Base-by-base conservation (phyloP, 164 flowering plant genomes). In the Piper longum region DNA sequence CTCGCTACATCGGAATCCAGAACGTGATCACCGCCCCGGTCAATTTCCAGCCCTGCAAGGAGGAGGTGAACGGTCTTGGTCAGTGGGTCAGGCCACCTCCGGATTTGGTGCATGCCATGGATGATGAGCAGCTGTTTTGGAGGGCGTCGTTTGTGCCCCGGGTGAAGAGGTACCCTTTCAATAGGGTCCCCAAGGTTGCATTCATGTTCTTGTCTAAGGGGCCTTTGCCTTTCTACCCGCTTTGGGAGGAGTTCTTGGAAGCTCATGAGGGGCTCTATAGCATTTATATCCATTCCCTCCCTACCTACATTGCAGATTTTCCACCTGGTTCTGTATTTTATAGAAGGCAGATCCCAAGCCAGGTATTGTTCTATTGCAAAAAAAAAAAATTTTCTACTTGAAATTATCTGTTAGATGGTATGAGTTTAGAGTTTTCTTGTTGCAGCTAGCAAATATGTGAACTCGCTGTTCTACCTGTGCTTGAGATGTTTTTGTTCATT, bases 151-250 rank as follows among this genome's bases (percentile, higher is more conserved):
- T 88, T 43, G 81, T 66, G 48, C 86, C 98, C 51, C 75, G 59
- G 40, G 73, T 78, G 16, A 81, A 77, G 63, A 64, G 69, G n/a
- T 88, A 85, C 64, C 96, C 98, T 0, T 88, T 82, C 64, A 65
- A 59, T 63, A 83, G 98, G 67, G 78, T 74, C 54, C 88, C 89
- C 4, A 92, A 87, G 79, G 78, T 92, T 73, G 96, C 98, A 3
- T 89, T 92, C 78, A 86, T 89, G 98, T 89, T 92, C 82, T 82
- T 92, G 83, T 74, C 96, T 1, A 89, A 79, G 66, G 96, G 96
- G 16, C 86, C 93, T 14, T 67, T 92, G 77, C 96, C 98, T 2
- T 63, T 92, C 54, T 78, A 83, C 13, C 93, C 93, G 61, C 82
- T 92, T 14, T 92, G 98, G 98, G 93, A 87, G 76, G 76, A 79